Evolutionary conservation across 2,329 filamentous ascomycete genomes (phyloP).

Genomic region (Geosmithia morbida): DNA sequence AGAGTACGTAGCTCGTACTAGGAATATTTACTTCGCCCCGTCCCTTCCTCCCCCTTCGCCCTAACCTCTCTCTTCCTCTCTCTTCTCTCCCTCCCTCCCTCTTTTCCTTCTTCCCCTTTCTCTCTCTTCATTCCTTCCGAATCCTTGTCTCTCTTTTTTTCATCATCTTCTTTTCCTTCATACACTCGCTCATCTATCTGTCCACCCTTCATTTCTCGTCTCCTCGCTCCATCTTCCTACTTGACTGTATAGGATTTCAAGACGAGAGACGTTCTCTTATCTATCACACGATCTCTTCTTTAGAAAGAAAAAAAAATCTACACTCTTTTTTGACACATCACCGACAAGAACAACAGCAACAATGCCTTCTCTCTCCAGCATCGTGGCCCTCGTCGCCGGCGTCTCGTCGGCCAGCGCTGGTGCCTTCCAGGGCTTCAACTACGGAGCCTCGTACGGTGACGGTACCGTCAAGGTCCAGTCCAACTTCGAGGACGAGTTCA

Average conservation of each 20-base stretch:
- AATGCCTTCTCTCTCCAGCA: constrained; percentile 5
- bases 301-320: too few relatives aligned
- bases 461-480: constrained; percentile 42
- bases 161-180: background rate
- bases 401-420: constrained; percentile 17
- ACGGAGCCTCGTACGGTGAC: constrained; percentile 47
- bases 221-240: too few relatives aligned
- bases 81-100: too few relatives aligned
- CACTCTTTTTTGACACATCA: background rate
- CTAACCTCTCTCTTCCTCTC: background rate
- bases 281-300: too few relatives aligned
- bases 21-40: background rate
- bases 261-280: background rate
- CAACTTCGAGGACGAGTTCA: constrained; percentile 60
- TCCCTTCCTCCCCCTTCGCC: background rate
- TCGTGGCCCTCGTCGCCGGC: constrained; percentile 19
- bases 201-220: background rate
- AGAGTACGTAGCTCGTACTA: background rate
- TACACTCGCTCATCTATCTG: background rate
- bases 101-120: background rate
- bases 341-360: background rate
- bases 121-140: background rate
- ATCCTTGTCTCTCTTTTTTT: background rate
- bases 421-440: constrained; percentile 56
- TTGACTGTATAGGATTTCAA: background rate